phyloP scores from a whole-genome alignment of 352 stramenopile species.

The Phytophthora rubi region DNA sequence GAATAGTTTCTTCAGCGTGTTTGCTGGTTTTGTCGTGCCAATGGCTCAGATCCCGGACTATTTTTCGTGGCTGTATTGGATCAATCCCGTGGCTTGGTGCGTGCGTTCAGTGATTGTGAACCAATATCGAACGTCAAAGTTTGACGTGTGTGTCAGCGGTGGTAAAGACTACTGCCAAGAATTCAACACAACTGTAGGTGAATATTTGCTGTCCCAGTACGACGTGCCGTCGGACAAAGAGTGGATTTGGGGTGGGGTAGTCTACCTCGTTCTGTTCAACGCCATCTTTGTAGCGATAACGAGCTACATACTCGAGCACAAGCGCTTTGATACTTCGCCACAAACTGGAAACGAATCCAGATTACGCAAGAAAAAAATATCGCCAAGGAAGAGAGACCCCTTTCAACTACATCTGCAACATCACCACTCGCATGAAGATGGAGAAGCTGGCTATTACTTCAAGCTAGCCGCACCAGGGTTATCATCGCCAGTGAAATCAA shows the following conservation, averaged over 20 bases:
- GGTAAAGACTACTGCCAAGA: not conserved
- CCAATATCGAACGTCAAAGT: not conserved
- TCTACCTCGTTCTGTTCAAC: not conserved
- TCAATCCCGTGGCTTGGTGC: not conserved
- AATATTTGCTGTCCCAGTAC: constrained; percentile 5
- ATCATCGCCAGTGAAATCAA: not conserved
- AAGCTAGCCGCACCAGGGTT: not conserved
- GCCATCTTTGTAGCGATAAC: not conserved
- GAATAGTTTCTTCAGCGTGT: not conserved
- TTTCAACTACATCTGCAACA: not conserved
- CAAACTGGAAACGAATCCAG: not conserved
- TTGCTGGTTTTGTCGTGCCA: not conserved
- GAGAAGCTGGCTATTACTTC: not conserved
- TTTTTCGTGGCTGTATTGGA: not conserved
- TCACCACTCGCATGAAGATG: not conserved
- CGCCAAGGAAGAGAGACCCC: not conserved
- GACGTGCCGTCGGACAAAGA: not conserved
- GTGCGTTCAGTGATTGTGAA: not conserved
- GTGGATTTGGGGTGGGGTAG: not conserved
- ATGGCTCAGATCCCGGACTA: not conserved
- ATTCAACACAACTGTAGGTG: not conserved
- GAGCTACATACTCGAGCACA: not conserved
- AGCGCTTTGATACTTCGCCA: not conserved
- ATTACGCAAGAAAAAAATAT: not conserved
- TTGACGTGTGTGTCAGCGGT: not conserved